A percentile compares a stretch with the other conserved stretches of the same genome.
Conservation (phyloP, 306 rosid genomes). For the Quercus robur region DNA sequence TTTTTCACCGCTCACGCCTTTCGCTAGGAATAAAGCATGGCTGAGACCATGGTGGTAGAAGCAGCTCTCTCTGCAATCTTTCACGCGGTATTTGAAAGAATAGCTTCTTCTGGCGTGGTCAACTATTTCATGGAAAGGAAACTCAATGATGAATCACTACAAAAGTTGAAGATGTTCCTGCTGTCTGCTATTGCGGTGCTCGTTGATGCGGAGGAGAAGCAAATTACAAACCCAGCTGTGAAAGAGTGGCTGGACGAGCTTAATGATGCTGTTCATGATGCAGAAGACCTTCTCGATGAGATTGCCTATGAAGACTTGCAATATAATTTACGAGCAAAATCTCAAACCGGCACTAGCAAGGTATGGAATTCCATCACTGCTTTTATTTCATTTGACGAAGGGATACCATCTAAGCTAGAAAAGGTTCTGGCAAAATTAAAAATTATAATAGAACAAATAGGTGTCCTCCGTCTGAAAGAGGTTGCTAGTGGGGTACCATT, state of each 20-base stretch:
- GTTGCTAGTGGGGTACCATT: neutral
- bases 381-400: neutral
- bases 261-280: neutral
- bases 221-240: neutral
- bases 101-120: conserved; percentile 1
- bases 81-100: conserved; percentile 9
- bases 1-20: neutral
- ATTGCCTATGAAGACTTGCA: neutral
- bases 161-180: conserved; percentile 3
- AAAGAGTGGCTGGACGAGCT: conserved; percentile 11
- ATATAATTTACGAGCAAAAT: neutral
- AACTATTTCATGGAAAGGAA: conserved; percentile 1
- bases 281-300: conserved; percentile 1
- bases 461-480: neutral
- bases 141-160: neutral
- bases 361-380: neutral
- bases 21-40: neutral
- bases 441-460: neutral
- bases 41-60: neutral
- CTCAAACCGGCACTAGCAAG: neutral
- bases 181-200: neutral
- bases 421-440: neutral
- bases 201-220: conserved; percentile 25
- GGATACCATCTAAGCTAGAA: neutral
- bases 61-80: conserved; percentile 27